phyloP scores from a whole-genome alignment of 2,329 filamentous ascomycete genomes.

The Phyllosticta capitalensis region DNA sequence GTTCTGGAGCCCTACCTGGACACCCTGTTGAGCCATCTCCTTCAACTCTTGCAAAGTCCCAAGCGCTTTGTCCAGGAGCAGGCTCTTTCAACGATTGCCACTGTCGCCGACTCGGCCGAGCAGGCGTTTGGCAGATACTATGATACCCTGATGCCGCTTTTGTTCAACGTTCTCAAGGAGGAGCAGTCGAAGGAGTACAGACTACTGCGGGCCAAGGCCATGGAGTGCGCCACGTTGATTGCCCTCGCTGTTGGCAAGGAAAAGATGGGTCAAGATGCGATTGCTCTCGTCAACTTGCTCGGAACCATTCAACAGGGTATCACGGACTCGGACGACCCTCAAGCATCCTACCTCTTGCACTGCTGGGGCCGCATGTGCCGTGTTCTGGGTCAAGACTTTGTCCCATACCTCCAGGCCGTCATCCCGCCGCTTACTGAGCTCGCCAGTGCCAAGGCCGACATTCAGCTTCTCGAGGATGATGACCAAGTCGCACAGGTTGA shows the following conservation, averaged over 20 bases:
- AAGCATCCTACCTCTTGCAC: constrained; percentile 94
- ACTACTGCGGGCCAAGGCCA: constrained; percentile 86
- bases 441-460: constrained; percentile 91
- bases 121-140: constrained; percentile 93
- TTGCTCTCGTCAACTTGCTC: constrained; percentile 78
- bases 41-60: constrained; percentile 78
- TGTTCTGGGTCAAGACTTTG: constrained; percentile 80
- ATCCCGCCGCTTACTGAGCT: constrained; percentile 90
- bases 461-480: constrained; percentile 90
- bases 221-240: constrained; percentile 97
- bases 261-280: constrained; percentile 77
- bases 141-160: constrained; percentile 85
- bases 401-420: constrained; percentile 84
- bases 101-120: constrained; percentile 96
- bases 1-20: constrained; percentile 90
- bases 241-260: constrained; percentile 91
- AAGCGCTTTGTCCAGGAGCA: constrained; percentile 98
- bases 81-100: constrained; percentile 93
- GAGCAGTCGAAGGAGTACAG: constrained; percentile 92
- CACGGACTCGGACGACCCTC: constrained; percentile 84
- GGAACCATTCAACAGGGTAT: constrained; percentile 74
- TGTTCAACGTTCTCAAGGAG: constrained; percentile 80
- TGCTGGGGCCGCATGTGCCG: constrained; percentile 99
- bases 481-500: constrained; percentile 88
- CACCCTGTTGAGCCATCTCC: constrained; percentile 72